A percentile compares a stretch with the other conserved stretches of the same genome.
Conservation (phyloP, 2,329 filamentous ascomycete genomes). For the Colletotrichum sp. region DNA sequence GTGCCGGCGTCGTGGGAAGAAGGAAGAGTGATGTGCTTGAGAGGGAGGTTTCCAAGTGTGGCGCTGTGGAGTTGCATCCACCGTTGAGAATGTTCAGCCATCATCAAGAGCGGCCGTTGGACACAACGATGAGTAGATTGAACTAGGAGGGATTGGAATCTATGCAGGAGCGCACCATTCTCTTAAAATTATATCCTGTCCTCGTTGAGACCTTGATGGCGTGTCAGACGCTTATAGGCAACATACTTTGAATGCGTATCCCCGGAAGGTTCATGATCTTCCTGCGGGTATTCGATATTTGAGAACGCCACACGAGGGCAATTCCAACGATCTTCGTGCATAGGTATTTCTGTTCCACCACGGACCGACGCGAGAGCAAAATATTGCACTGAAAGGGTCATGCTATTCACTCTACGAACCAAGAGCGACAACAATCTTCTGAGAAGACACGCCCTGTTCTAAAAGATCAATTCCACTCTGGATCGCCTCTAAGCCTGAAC, state of each 20-base stretch:
- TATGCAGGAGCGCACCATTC: background rate
- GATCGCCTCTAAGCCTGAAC: background rate
- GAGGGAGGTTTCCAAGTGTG: background rate
- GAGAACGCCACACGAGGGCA: background rate
- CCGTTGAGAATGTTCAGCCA: background rate
- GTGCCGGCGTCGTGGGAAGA: background rate
- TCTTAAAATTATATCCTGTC: rapidly evolving
- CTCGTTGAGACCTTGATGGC: background rate
- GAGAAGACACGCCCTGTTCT: background rate
- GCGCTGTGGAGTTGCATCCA: background rate
- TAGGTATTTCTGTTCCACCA: background rate
- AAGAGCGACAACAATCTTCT: background rate
- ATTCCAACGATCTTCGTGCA: background rate
- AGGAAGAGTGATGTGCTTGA: background rate
- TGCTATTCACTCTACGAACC: background rate
- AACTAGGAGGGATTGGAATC: background rate
- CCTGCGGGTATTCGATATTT: background rate
- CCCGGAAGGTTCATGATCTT: background rate
- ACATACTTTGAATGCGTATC: rapidly evolving
- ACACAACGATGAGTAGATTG: background rate
- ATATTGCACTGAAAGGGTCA: background rate
- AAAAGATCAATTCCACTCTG: background rate
- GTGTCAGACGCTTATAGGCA: background rate
- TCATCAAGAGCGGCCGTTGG: background rate
- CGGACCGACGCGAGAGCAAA: background rate